Conservation (phyloP, 148 eudicot genomes). For the Gaultheria prostrata region DNA sequence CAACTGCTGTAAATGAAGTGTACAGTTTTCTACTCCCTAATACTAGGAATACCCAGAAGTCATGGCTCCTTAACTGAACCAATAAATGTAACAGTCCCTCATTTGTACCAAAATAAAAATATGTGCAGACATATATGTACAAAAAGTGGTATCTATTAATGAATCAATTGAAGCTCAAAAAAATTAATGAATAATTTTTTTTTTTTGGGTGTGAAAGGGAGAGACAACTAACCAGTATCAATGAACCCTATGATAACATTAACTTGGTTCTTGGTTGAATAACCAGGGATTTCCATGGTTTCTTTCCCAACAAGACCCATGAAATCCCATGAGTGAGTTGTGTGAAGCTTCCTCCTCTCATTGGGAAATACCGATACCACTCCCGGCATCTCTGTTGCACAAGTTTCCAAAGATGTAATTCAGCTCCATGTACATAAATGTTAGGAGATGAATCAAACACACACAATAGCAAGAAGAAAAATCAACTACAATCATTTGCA, state of each 20-base stretch:
- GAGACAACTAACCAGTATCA: conserved; percentile 39
- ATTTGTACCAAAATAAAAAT: neutral
- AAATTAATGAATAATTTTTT: neutral
- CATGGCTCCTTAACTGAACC: neutral
- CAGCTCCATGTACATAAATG: neutral
- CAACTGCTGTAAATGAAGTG: neutral
- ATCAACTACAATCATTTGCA: neutral
- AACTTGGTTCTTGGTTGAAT: conserved; percentile 54
- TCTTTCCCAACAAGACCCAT: conserved; percentile 50
- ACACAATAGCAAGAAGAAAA: neutral
- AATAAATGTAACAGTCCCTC: conserved; percentile 15
- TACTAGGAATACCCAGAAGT: conserved; percentile 8
- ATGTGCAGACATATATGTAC: neutral
- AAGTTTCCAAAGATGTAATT: neutral
- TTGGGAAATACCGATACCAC: conserved; percentile 55
- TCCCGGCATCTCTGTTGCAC: conserved; percentile 45
- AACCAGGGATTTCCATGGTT: conserved; percentile 56
- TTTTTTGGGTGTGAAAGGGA: conserved; percentile 5
- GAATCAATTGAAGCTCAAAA: neutral
- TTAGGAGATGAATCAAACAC: neutral
- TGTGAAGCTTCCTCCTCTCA: conserved; percentile 40
- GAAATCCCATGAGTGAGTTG: conserved; percentile 64
- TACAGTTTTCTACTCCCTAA: neutral
- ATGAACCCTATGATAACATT: conserved; percentile 53
- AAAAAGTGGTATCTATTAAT: neutral